Evolutionary conservation across 2,329 filamentous ascomycete species (phyloP).

Genomic region (Dothistroma pini): DNA sequence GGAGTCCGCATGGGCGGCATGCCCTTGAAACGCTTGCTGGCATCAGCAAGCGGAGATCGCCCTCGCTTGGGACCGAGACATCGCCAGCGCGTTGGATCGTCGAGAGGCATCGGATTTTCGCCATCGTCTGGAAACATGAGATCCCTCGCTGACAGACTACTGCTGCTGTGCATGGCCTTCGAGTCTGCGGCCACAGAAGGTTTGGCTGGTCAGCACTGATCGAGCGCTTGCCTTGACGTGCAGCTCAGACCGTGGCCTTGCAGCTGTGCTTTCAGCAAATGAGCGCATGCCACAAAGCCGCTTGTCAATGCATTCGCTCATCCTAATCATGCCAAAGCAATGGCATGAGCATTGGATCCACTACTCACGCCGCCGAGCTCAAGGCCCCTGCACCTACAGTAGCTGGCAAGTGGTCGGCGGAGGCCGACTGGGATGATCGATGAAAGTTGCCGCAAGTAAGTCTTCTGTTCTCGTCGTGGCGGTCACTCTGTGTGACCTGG

Average conservation of each 20-base stretch:
- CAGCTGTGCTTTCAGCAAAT: constrained; percentile 20
- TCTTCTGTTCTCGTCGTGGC: constrained; percentile 21
- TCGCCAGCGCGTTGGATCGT: constrained; percentile 4
- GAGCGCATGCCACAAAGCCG: constrained; percentile 26
- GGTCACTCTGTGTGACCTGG: constrained; percentile 19
- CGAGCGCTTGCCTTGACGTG: constrained; percentile 21
- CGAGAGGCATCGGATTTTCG: background rate
- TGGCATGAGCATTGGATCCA: constrained; percentile 10
- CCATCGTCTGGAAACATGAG: background rate
- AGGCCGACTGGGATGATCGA: constrained; percentile 7
- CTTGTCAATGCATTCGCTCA: constrained; percentile 20
- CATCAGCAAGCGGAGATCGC: background rate
- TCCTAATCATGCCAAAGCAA: constrained; percentile 6
- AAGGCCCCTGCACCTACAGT: background rate
- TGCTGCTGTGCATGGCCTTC: background rate
- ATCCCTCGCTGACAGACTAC: background rate
- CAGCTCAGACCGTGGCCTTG: constrained; percentile 14
- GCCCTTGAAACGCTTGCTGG: background rate
- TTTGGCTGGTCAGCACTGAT: constrained; percentile 13
- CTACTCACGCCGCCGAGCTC: constrained; percentile 4
- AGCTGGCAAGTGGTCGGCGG: background rate
- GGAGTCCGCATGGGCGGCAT: background rate
- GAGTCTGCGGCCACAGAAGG: constrained; percentile 1
- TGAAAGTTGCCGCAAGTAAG: background rate
- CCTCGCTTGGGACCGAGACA: background rate